Evolutionary conservation across 75 land plant species (phyloP).

Genomic region (Picea sitchensis): DNA sequence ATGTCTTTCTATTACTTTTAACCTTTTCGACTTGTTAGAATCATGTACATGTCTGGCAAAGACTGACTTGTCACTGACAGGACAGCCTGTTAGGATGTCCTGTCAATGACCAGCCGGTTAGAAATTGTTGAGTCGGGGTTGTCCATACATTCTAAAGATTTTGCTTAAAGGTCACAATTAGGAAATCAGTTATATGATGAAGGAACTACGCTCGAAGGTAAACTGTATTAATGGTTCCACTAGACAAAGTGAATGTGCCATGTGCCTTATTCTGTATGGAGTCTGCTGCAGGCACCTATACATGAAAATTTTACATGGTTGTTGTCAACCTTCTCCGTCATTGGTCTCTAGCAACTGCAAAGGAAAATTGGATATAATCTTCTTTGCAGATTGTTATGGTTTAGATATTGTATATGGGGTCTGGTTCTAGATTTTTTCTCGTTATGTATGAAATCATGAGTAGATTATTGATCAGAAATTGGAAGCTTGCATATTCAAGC

Average conservation of each 20-base stretch:
- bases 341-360: not conserved
- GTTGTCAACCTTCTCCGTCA: not conserved
- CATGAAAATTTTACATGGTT: not conserved
- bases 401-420: slow-evolving; percentile 3
- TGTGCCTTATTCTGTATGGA: not conserved
- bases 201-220: not conserved
- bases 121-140: slow-evolving; percentile 6
- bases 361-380: not conserved
- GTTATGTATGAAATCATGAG: not conserved
- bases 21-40: not conserved
- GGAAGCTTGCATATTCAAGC: slow-evolving; percentile 7
- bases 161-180: no score
- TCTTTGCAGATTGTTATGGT: slow-evolving; percentile 5
- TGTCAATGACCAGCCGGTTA: slow-evolving; percentile 11
- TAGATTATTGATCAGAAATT: not conserved
- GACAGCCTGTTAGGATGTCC: not conserved
- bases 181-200: not conserved
- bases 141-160: slow-evolving; percentile 2
- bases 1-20: not conserved
- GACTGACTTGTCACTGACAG: slow-evolving; percentile 10
- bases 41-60: not conserved
- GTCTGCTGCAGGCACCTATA: not conserved
- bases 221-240: slow-evolving; percentile 2
- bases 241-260: not conserved
- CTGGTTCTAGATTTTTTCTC: not conserved